Base-by-base conservation (phyloP, 148 eudicot species). In the Beta vulgaris region DNA sequence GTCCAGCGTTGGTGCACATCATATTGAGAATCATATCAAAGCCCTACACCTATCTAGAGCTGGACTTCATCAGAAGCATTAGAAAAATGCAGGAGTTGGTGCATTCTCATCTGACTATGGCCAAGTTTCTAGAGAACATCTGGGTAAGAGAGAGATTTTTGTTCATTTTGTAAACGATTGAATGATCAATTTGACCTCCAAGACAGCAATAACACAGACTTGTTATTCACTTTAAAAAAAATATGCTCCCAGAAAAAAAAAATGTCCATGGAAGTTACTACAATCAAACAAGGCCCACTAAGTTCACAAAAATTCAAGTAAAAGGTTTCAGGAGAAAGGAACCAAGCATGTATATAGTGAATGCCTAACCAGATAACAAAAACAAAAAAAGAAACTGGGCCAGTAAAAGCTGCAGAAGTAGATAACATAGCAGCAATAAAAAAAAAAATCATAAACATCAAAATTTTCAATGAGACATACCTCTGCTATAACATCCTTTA, bases 401-500 rank as follows among this genome's bases (percentile, higher is more conserved):
- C 34, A 26, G 13, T 9, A 53, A 34, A 21, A n/a, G n/a, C n/a
- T n/a, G n/a, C n/a, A n/a, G n/a, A n/a, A n/a, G n/a, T n/a, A n/a
- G n/a, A n/a, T n/a, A n/a, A 36, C 3, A 32, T 5, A 76, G 23
- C 23, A 7, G 6, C 1, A 73, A 35, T 11, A 29, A 44, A 42
- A 69, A 18, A 34, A 3, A 40, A 67, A 23, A 55, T 8, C 13
- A 63, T 3, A 29, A 42, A 26, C 7, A 29, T 31, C 16, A 59
- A 18, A 49, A 19, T 69, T 42, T 9, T 28, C 39, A 73, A 73
- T 13, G 48, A 69, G 46, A n/a, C 74, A 48, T 40, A 88, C 99
- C 99, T 95, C 98, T 42, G 97, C 98, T 62, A 95, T 95, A 66
- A 95, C 98, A 79, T 95, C 99, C 78, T 85, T 89, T 60, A 95